A percentile compares a stretch with the other conserved stretches of the same genome.
These are phyloP conservation scores for Dimocarpus longan DNA, from an alignment of 345 rosid species.

Conservation along the genomic window DNA sequence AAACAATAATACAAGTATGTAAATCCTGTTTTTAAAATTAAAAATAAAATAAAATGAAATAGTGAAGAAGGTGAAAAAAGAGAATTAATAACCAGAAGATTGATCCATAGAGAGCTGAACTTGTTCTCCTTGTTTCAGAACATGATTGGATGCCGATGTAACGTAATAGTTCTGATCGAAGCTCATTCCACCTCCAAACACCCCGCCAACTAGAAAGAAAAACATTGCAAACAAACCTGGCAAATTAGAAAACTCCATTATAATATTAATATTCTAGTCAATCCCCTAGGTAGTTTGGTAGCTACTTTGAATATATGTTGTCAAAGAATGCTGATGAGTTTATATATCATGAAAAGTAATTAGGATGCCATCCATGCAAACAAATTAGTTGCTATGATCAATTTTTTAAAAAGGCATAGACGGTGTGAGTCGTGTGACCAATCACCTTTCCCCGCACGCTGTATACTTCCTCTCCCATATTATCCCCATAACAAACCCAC, in stretches of 20 bases:
- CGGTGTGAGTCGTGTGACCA: conserved; percentile 14
- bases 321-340: neutral
- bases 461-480: neutral
- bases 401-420: neutral
- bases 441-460: conserved; percentile 15
- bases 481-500: neutral
- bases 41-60: too few relatives aligned
- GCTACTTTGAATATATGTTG: neutral
- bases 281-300: neutral
- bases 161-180: conserved; percentile 43
- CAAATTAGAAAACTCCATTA: neutral
- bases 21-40: too few relatives aligned
- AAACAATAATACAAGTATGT: neutral
- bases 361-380: too few relatives aligned
- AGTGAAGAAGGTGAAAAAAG: too few relatives aligned
- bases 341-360: too few relatives aligned
- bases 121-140: conserved; percentile 34
- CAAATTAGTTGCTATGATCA: too few relatives aligned
- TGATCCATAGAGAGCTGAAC: conserved; percentile 55
- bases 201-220: conserved; percentile 8
- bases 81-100: conserved; percentile 42
- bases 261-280: too few relatives aligned
- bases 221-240: conserved; percentile 1
- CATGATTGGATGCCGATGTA: conserved; percentile 50
- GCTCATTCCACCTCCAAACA: neutral